Evolutionary conservation across 2,329 filamentous ascomycete genomes (phyloP).

Genomic region (Sarocladium strictum): DNA sequence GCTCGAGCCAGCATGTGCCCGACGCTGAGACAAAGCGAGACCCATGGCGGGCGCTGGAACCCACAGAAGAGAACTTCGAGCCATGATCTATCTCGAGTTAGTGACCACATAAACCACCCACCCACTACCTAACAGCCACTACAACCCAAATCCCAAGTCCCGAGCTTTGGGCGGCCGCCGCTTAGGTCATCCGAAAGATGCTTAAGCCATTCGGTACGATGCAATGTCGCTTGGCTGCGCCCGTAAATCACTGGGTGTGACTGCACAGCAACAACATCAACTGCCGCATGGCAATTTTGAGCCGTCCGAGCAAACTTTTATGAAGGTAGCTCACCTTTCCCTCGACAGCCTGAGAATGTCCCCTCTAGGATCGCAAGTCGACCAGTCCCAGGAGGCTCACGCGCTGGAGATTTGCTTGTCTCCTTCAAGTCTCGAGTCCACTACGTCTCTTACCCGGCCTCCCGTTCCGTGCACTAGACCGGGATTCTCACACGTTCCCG

Average conservation of each 20-base stretch:
- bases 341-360: no score
- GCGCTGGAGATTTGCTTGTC: no score
- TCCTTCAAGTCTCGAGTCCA: not conserved
- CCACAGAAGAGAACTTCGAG: no score
- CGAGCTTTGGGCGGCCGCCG: not conserved
- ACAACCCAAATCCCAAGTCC: not conserved
- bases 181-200: not conserved
- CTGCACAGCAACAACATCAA: no score
- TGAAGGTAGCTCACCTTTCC: no score
- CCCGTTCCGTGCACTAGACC: slow-evolving; percentile 8
- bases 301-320: no score
- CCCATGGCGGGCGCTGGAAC: not conserved
- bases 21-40: not conserved
- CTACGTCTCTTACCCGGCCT: not conserved
- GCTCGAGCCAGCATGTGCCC: not conserved
- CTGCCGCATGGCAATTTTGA: no score
- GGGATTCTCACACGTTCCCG: slow-evolving; percentile 1
- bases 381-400: no score
- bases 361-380: no score
- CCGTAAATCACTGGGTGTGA: no score
- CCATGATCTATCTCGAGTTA: not conserved
- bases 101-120: not conserved
- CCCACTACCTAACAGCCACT: not conserved
- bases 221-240: no score
- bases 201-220: no score